Base-by-base conservation (phyloP, 202 grass and related monocot genomes). In the Panicum hallii region DNA sequence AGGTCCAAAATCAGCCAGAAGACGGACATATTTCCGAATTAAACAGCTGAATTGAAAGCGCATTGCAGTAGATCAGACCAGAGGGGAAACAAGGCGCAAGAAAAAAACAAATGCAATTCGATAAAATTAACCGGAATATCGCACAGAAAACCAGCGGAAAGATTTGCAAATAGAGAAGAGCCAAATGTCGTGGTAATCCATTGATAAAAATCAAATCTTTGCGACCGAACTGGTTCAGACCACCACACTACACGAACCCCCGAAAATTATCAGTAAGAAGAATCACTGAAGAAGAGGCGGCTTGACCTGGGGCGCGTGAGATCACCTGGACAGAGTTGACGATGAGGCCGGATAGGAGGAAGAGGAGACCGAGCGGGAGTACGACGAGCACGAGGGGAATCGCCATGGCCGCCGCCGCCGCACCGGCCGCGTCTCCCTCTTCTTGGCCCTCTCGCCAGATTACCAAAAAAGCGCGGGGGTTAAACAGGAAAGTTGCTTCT, bases 301-400 rank as follows among this genome's bases (percentile, higher is more conserved):
- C 15, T 79, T 40, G 8, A 22, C 12, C 63, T 3, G 7, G 45
- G 78, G 63, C 13, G 48, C 63, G 4, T 15, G 11, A 67, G 6
- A 3, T 65, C 11, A 97, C 92, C 92, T 97, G 92, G 76, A 99
- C 36, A 45, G 80, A 11, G 65, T 99, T 99, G 70, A 99, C 72
- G 62, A 92, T 77, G 32, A 99, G 76, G 7, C 93, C 93, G 9
- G 93, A 98, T 42, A 98, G 90, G 82, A 99, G 89, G 82, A 99
- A 99, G 71, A 99, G 93, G n/a, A 99, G 88, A 11, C 93, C 96
- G 45, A 99, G 67, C 3, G 91, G 96, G 32, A 97, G 85, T 85
- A 97, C 79, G 71, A 92, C 85, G 65, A 97, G 85, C 87, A 85
- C 89, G 62, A 87, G 82, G 1, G 87, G 81, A 11, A 97, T 63